Evolutionary conservation across 192 early-diverging fungal genomes (phyloP), one percentile per base, ranked within the genome.

Genomic region (Funneliformis mosseae): DNA sequence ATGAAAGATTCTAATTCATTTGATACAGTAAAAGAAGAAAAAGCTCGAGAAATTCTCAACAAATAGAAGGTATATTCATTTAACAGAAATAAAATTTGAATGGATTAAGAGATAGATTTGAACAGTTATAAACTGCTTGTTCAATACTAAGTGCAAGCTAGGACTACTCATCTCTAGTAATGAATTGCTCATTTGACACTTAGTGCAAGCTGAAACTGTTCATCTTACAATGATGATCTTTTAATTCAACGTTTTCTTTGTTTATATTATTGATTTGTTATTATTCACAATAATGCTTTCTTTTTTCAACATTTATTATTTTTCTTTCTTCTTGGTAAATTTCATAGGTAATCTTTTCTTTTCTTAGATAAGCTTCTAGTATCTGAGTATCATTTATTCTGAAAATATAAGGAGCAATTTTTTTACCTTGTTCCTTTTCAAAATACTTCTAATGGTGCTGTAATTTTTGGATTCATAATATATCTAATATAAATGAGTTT

Each of bases 41-140:
- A 71, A 42, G 69, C 69, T 71, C 69, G n/a, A n/a, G n/a, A n/a
- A n/a, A n/a, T n/a, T n/a, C n/a, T n/a, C n/a, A n/a, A n/a, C n/a
- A n/a, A n/a, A 39, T 71, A 11, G 69, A 71, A 71, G 69, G 69
- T 71, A 71, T 71, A 71, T 46, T 71, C 69, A 42, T 71, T 71
- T 71, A 71, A 39, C 42, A 71, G 69, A 25, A 71, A 71, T 71
- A 71, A 39, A 39, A 38, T 71, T 71, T 71, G 41, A 71, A 71
- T 38, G 39, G 69, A 71, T 71, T 71, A 71, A 71, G 43, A 41
- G 43, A 21, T 71, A 18, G 69, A 71, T 71, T 39, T 71, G 69
- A 71, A 71, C 69, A 71, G 69, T 71, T 71, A 71, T 71, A 39
- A 71, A 71, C 69, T 71, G 9, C 69, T 41, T 25, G 69, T 71